A percentile compares a stretch with the other conserved stretches of the same genome.
Evolutionary conservation across 306 rosid genomes (phyloP).

Genomic region (Corylus heterophylla): DNA sequence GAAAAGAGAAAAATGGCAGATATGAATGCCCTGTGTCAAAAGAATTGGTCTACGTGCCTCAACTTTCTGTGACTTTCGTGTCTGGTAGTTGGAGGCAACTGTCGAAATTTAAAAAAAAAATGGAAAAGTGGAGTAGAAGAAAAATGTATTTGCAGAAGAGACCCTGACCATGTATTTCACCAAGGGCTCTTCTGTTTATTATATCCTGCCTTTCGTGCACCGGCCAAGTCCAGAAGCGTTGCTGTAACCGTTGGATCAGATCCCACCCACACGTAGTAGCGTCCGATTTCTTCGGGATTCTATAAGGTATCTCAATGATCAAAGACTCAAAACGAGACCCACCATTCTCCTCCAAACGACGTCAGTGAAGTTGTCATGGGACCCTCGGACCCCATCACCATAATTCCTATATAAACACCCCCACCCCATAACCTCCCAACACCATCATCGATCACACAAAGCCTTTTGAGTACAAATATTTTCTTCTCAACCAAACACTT

Average conservation of each 20-base stretch:
- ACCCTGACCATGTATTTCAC: not conserved
- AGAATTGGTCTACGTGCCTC: not conserved
- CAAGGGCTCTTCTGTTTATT: not conserved
- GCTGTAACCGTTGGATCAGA: constrained; percentile 34
- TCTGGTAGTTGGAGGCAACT: not conserved
- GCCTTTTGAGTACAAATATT: not conserved
- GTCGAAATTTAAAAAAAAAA: no score
- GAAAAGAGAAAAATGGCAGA: not conserved
- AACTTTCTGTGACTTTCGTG: not conserved
- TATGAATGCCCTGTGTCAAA: not conserved
- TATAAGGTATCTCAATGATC: not conserved
- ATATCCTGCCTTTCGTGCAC: not conserved
- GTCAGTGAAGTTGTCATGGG: not conserved
- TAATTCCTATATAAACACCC: not conserved
- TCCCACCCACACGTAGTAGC: not conserved
- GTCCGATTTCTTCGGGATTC: not conserved
- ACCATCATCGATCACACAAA: not conserved
- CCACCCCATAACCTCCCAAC: not conserved
- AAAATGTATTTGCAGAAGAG: no score
- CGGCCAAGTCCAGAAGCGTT: constrained; percentile 9
- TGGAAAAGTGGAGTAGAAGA: no score
- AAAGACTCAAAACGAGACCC: not conserved
- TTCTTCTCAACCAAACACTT: not conserved
- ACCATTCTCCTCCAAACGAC: not conserved
- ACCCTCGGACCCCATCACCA: no score